A percentile compares a stretch with the other conserved stretches of the same genome.
Conservation (phyloP, 2,329 filamentous ascomycete genomes). For the Colletotrichum navitas region DNA sequence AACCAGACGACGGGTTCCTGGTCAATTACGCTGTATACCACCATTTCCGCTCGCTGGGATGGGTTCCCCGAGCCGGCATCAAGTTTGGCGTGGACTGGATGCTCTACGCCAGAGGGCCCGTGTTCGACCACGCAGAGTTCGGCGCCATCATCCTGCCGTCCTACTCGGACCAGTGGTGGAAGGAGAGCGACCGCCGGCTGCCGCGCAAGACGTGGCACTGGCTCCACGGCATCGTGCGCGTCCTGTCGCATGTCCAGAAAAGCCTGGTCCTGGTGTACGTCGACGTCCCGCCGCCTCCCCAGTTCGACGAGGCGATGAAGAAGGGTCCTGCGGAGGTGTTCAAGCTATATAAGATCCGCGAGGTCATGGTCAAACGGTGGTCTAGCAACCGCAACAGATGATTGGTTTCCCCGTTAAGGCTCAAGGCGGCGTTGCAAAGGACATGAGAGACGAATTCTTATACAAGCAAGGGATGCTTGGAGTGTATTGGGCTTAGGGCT, state of each 20-base stretch:
- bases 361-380: conserved; percentile 87
- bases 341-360: conserved; percentile 79
- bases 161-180: conserved; percentile 82
- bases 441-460: not conserved
- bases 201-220: conserved; percentile 77
- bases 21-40: conserved; percentile 92
- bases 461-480: conserved; percentile 5
- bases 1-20: conserved; percentile 86
- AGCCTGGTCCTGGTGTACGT: conserved; percentile 91
- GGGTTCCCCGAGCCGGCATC: conserved; percentile 91
- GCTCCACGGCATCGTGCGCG: conserved; percentile 90
- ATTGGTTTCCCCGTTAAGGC: not conserved
- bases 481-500: not conserved
- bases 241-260: conserved; percentile 91
- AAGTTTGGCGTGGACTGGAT: conserved; percentile 97
- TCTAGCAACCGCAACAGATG: conserved; percentile 79
- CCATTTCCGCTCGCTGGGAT: conserved; percentile 94
- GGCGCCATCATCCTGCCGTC: conserved; percentile 87
- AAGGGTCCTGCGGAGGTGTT: conserved; percentile 71
- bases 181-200: conserved; percentile 63
- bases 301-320: conserved; percentile 57
- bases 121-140: conserved; percentile 96
- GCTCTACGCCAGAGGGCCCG: conserved; percentile 92
- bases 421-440: conserved; percentile 12
- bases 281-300: conserved; percentile 81